Percentiles rank a stretch among this genome's conserved stretches.
Conservation (phyloP, 2,329 filamentous ascomycete species). For the Stenocarpella maydis region DNA sequence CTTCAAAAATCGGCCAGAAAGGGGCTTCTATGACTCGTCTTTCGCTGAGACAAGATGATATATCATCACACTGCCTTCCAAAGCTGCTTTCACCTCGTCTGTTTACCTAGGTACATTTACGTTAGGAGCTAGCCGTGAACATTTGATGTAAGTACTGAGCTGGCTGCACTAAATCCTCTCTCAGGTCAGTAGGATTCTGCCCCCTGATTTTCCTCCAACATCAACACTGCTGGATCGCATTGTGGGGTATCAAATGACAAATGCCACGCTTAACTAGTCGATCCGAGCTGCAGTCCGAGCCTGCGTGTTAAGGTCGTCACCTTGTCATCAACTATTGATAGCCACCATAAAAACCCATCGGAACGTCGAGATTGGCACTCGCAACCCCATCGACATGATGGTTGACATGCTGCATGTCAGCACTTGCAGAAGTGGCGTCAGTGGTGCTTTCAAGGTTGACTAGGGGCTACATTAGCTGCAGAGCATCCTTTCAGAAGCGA, state of each 20-base stretch:
- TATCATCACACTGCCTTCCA: not conserved
- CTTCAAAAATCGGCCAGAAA: not conserved
- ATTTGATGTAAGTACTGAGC: too few relatives aligned
- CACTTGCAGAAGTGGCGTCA: conserved; percentile 3
- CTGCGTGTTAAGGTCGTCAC: too few relatives aligned
- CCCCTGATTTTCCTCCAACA: not conserved
- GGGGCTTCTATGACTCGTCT: not conserved
- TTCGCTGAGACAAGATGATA: not conserved
- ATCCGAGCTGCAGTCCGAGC: not conserved
- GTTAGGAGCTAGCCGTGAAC: too few relatives aligned
- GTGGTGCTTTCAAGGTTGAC: not conserved
- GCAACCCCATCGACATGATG: not conserved
- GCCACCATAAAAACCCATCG: not conserved
- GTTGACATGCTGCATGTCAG: not conserved
- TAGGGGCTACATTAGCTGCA: not conserved
- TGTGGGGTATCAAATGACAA: not conserved
- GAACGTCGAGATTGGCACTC: not conserved
- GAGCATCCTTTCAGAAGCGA: not conserved
- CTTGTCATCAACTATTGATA: too few relatives aligned
- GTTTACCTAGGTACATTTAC: not conserved
- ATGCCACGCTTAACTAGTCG: not conserved
- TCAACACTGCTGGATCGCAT: not conserved
- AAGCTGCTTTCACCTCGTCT: not conserved
- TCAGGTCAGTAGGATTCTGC: not conserved
- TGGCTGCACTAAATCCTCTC: not conserved